Percentiles rank a stretch among this genome's conserved stretches.
Evolutionary conservation across 1,284 basidiomycete genomes (phyloP).

Genomic region (Apiotrichum veenhuisii): DNA sequence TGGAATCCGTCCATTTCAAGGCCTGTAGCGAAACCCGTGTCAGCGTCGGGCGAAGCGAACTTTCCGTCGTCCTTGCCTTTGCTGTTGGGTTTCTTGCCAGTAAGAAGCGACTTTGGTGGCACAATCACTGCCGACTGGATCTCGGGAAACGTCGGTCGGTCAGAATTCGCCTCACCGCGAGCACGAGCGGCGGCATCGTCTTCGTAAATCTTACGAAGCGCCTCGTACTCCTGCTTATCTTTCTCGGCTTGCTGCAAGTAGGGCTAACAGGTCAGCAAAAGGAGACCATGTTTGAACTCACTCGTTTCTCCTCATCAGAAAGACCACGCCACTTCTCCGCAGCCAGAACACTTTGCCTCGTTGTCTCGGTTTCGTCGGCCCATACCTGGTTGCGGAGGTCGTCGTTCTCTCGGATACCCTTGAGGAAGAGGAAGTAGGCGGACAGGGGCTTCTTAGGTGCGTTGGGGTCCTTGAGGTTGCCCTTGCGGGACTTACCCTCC

Average conservation of each 20-base stretch:
- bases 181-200: constrained; percentile 61
- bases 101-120: constrained; percentile 20
- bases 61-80: constrained; percentile 8
- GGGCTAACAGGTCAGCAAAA: constrained; percentile 56
- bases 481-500: constrained; percentile 86
- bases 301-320: constrained; percentile 86
- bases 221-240: constrained; percentile 87
- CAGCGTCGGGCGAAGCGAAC: too few species aligned
- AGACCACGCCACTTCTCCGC: constrained; percentile 88
- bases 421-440: constrained; percentile 93
- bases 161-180: constrained; percentile 54
- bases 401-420: constrained; percentile 70
- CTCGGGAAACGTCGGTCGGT: constrained; percentile 55
- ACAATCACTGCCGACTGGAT: constrained; percentile 18
- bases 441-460: constrained; percentile 93
- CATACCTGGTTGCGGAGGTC: constrained; percentile 73
- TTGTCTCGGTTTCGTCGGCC: constrained; percentile 89
- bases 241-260: constrained; percentile 85
- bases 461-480: constrained; percentile 94
- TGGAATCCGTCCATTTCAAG: constrained; percentile 31
- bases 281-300: constrained; percentile 45
- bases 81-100: constrained; percentile 7
- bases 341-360: constrained; percentile 88
- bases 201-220: constrained; percentile 73
- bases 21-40: constrained; percentile 14